A percentile compares a stretch with the other conserved stretches of the same genome.
These are phyloP conservation scores for Arachnopeziza araneosa DNA, from an alignment of 2,329 filamentous ascomycete species.

Conservation along the genomic window DNA sequence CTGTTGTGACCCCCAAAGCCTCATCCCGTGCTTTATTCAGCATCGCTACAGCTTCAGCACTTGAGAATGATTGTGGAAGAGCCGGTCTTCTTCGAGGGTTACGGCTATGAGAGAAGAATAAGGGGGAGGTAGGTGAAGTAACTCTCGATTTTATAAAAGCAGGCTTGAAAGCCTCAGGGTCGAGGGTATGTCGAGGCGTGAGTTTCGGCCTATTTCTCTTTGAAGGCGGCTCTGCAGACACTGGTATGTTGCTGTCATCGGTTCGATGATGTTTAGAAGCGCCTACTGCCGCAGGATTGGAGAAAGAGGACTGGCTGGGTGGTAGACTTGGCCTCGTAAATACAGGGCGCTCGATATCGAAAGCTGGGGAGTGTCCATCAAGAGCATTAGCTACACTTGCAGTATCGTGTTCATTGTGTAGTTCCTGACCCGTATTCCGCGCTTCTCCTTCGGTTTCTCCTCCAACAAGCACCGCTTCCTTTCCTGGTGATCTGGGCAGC, in stretches of 20 bases:
- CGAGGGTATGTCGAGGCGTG: slow-evolving; percentile 31
- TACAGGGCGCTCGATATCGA: not conserved
- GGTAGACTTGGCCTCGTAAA: not conserved
- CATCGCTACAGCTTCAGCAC: slow-evolving; percentile 19
- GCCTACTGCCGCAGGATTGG: slow-evolving; percentile 1
- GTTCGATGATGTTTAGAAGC: slow-evolving; percentile 23
- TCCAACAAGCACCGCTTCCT: not conserved
- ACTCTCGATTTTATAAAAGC: slow-evolving; percentile 18
- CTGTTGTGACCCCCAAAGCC: slow-evolving; percentile 40
- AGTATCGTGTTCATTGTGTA: not conserved
- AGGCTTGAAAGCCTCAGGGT: slow-evolving; percentile 18
- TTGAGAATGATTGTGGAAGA: slow-evolving; percentile 34
- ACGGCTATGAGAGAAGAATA: slow-evolving; percentile 47
- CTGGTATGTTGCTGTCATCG: slow-evolving; percentile 12
- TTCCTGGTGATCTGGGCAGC: no score
- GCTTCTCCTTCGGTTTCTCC: not conserved
- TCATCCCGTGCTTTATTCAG: slow-evolving; percentile 21
- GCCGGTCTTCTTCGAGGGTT: slow-evolving; percentile 29
- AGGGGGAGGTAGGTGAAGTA: slow-evolving; percentile 38
- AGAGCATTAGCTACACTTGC: not conserved
- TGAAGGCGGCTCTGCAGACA: slow-evolving; percentile 21
- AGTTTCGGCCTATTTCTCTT: slow-evolving; percentile 25
- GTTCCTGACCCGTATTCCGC: not conserved
- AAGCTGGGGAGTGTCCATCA: not conserved
- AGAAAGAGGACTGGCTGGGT: not conserved